Evolutionary conservation across 2,329 filamentous ascomycete species (phyloP), one percentile per base, ranked within the genome.

Genomic region (Aspergillus piperis): DNA sequence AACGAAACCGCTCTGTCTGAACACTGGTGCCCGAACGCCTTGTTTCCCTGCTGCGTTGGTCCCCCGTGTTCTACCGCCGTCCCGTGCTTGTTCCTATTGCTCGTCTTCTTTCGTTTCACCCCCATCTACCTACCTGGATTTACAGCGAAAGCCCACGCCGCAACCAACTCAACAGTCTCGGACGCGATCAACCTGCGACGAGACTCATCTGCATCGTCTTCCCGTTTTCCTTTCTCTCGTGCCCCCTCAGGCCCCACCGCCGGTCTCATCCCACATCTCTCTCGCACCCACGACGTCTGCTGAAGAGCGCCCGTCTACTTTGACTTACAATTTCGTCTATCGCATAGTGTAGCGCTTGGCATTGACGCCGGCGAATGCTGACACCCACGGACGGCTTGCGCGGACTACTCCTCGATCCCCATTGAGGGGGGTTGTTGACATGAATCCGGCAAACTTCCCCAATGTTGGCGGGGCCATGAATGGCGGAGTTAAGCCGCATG

Each of bases 391-490:
- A 64, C 58, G 54, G 57, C 63, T 68, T 67, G 66, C 68, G 68
- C 70, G 72, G 71, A 72, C 71, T 71, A 60, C 64, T 74, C 64
- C 66, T 67, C 69, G 67, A 69, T 71, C 74, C 74, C 73, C 74
- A 68, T 71, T 73, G 62, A 71, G 68, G 65, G 71, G 74, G 74
- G 71, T 68, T 72, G 68, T 71, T 68, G 71, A 70, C 65, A 79
- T 79, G 77, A 79, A 78, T 77, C 72, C 76, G 65, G 73, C 70
- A 66, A 72, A 71, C 63, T 77, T 77, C 58, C 57, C 71, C 64
- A 77, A 76, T 64, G 68, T 70, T 64, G 74, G 71, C 66, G 74
- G 68, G 64, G 70, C 62, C 61, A 73, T 76, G 70, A 71, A 71
- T 59, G 70, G 67, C 56, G 71, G 63, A 59, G 70, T 70, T 63